phyloP scores from a whole-genome alignment of 2,329 filamentous ascomycete genomes.

The Pseudofabraea citricarpa region DNA sequence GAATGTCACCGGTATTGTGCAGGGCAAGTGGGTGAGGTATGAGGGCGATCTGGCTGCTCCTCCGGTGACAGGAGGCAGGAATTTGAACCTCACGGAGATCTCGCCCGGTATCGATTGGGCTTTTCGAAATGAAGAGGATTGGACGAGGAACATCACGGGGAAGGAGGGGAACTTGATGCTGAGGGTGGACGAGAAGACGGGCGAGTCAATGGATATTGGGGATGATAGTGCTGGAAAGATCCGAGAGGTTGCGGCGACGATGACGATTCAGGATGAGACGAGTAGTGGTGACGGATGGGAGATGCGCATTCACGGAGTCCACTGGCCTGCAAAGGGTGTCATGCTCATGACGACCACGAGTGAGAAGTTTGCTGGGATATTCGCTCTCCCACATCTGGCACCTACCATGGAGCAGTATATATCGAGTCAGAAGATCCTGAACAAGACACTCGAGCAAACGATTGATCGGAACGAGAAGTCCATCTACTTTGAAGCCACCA shows the following conservation, averaged over 20 bases:
- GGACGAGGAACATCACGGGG: conserved; percentile 79
- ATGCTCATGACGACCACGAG: conserved; percentile 84
- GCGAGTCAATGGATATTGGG: conserved; percentile 7
- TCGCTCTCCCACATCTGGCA: conserved; percentile 79
- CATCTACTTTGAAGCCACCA: conserved; percentile 50
- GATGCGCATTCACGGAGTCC: conserved; percentile 75
- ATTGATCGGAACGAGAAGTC: conserved; percentile 60
- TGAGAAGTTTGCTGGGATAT: conserved; percentile 90
- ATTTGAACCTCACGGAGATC: conserved; percentile 61
- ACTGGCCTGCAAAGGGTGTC: conserved; percentile 77
- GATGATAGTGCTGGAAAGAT: conserved; percentile 36
- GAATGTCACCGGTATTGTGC: conserved; percentile 29
- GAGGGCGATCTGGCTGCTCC: conserved; percentile 13
- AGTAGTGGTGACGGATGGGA: conserved; percentile 72
- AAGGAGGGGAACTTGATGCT: conserved; percentile 63
- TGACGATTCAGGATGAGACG: conserved; percentile 68
- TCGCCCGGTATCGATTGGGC: conserved; percentile 63
- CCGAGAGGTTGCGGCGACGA: conserved; percentile 63
- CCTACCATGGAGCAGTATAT: conserved; percentile 50
- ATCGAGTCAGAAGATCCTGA: conserved; percentile 61
- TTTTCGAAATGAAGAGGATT: conserved; percentile 45
- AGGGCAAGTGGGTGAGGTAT: conserved; percentile 25
- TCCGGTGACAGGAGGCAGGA: conserved; percentile 22
- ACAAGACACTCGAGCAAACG: conserved; percentile 63
- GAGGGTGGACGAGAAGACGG: conserved; percentile 50